These are phyloP conservation scores for Breynia disticha DNA, from an alignment of 441 rosid species.

Conservation along the genomic window DNA sequence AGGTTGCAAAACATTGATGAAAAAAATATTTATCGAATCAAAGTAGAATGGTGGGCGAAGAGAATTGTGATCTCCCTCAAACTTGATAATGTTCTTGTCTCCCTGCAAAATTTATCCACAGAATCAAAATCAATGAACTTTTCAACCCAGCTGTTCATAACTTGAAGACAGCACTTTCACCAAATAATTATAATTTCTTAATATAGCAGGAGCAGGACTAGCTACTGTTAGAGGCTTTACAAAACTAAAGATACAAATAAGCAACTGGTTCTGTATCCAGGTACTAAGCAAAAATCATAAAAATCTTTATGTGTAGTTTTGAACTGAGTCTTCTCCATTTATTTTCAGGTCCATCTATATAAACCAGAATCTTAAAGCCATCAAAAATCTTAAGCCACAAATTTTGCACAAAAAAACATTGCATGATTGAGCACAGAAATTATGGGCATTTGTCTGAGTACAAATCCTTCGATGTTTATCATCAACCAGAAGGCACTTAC, in stretches of 20 bases:
- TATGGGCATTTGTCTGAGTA: not conserved
- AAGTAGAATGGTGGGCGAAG: slow-evolving; percentile 95
- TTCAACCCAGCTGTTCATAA: too few relatives aligned
- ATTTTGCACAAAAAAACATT: not conserved
- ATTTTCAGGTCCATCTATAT: not conserved
- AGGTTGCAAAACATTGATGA: slow-evolving; percentile 93
- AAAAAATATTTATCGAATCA: slow-evolving; percentile 91
- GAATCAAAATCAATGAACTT: not conserved
- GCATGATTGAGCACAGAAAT: not conserved
- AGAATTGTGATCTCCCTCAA: slow-evolving; percentile 98
- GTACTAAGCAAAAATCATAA: too few relatives aligned
- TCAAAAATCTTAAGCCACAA: not conserved
- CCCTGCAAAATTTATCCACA: slow-evolving; percentile 47
- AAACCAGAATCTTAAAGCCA: not conserved
- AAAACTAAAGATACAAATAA: too few relatives aligned
- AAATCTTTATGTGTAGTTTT: too few relatives aligned
- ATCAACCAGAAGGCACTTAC: slow-evolving; percentile 29
- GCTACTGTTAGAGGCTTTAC: too few relatives aligned
- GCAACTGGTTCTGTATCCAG: too few relatives aligned
- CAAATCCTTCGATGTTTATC: slow-evolving; percentile 3
- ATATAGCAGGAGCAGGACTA: too few relatives aligned
- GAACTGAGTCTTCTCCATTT: too few relatives aligned
- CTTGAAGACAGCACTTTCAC: too few relatives aligned
- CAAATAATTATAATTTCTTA: too few relatives aligned
- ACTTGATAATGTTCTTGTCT: slow-evolving; percentile 94